Base-by-base conservation (phyloP, 345 rosid species). In the Cardamine occulta region DNA sequence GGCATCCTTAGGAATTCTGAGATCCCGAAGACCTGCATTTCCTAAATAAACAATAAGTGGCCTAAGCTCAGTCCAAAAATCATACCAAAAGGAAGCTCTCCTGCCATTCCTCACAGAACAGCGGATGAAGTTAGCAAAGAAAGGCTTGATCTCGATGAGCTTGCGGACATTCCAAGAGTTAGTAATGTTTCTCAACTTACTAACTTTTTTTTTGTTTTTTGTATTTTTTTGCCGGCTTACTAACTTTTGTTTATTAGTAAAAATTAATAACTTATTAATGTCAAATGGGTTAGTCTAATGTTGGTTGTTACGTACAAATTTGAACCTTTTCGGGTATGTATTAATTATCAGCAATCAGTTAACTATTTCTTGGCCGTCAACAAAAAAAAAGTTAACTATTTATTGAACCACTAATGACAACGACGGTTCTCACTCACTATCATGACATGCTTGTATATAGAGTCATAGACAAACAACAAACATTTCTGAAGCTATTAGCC, bases 351-450 rank as follows among this genome's bases (percentile, higher is more conserved):
- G 47, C 29, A 31, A 45, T 56, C 78, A 56, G 28, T 40, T 44
- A 34, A 66, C n/a, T 65, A 45, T 66, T 56, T 55, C 45, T 23
- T 56, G 51, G n/a, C n/a, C n/a, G n/a, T n/a, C n/a, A n/a, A n/a
- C n/a, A n/a, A n/a, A n/a, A n/a, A n/a, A n/a, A n/a, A n/a, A 56
- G 28, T 40, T 44, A 34, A 66, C n/a, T 65, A 45, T 66, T 56
- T 55, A 56, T 23, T 56, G 51, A 74, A 65, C 51, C 19, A 74
- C 77, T 45, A 65, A 55, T 44, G 78, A 32, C 49, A 56, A 65
- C 7, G 51, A 65, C 18, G 56, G 18, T 42, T 73, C 63, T 56
- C 11, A 39, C 15, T 29, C 45, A 42, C 47, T 13, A 42, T 64
- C 63, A 23, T 51, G 58, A 39, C 54, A 73, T 21, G 48, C 17